Evolutionary conservation across 495 filamentous ascomycete species (phyloP), one percentile per base, ranked within the genome.

Genomic region (Monascus purpureus): DNA sequence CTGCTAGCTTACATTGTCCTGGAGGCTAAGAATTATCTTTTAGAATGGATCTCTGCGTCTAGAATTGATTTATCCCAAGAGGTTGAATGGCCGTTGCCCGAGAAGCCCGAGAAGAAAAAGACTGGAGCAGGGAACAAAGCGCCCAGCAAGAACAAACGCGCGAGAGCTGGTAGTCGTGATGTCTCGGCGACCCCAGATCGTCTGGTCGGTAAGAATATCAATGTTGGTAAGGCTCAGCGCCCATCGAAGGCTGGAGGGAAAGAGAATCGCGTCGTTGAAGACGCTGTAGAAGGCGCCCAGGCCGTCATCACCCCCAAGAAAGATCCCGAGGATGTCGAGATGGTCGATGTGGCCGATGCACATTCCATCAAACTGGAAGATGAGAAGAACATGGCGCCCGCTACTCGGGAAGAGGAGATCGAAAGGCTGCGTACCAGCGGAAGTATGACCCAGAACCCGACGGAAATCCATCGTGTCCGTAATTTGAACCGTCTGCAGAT

Each of bases 361-460:
- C 65, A 72, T 45, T 61, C 63, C 7, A 25, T 37, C 8, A 50
- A 46, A 23, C 43, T 5, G 4, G 20, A 46, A 16, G 46, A 48
- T n/a, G 61, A 63, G 13, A 59, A 63, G 2, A 46, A 55, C 3
- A 49, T 54, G 8, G 59, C 60, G 3, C 50, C 57, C 29, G 93
- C 86, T 45, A 80, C 75, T 4, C 75, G 85, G 18, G 83, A 93
- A 56, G 82, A 93, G 42, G 90, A 97, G 47, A 93, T 95, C 36
- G 88, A 95, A 50, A 87, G 90, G 43, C 70, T 97, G 2, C 80
- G 90, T 25, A 93, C 85, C 5, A 77, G 76, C 25, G 90, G 90
- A 28, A 93, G 83, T 46, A 96, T 97, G 90, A 95, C 92, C 12
- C 92, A 97, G 49, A 95, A 94, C 42, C 90, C 90, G 26, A 83